phyloP scores from a whole-genome alignment of 805 yeast genomes.

The Peterozyma xylosa region DNA sequence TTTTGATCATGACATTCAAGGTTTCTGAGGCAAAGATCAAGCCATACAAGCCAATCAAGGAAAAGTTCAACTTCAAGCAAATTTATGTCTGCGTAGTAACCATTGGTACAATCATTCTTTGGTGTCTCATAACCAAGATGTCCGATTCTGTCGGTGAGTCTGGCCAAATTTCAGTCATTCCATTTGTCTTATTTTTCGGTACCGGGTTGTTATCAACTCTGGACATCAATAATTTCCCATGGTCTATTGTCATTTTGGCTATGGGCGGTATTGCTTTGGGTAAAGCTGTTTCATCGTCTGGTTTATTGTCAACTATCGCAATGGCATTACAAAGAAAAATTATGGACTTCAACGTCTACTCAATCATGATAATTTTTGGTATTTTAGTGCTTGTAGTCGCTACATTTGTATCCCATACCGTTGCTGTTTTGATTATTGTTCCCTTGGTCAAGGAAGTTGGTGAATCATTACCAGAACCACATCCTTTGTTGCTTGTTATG shows the following conservation, averaged over 20 bases:
- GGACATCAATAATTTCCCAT: slow-evolving; percentile 44
- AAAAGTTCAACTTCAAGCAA: slow-evolving; percentile 35
- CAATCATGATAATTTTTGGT: slow-evolving; percentile 39
- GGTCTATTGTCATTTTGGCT: slow-evolving; percentile 47
- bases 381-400: slow-evolving; percentile 42
- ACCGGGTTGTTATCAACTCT: slow-evolving; percentile 39
- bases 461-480: slow-evolving; percentile 33
- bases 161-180: slow-evolving; percentile 40
- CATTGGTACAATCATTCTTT: slow-evolving; percentile 34
- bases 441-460: slow-evolving; percentile 47
- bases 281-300: slow-evolving; percentile 41
- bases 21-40: slow-evolving; percentile 39
- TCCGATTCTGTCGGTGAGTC: slow-evolving; percentile 37
- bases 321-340: slow-evolving; percentile 33
- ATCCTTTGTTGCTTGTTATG: slow-evolving; percentile 40
- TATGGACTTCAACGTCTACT: slow-evolving; percentile 33
- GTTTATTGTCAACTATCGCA: slow-evolving; percentile 39
- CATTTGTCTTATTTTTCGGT: slow-evolving; percentile 41
- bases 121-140: slow-evolving; percentile 39
- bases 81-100: slow-evolving; percentile 33
- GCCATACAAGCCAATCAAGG: slow-evolving; percentile 37
- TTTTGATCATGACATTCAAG: slow-evolving; percentile 48
- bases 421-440: slow-evolving; percentile 43
- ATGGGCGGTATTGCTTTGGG: slow-evolving; percentile 53
- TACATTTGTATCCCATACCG: slow-evolving; percentile 48